A percentile compares a stretch with the other conserved stretches of the same genome.
Evolutionary conservation across 1,284 basidiomycete genomes (phyloP).

Genomic region (Ganoderma resinaceum): DNA sequence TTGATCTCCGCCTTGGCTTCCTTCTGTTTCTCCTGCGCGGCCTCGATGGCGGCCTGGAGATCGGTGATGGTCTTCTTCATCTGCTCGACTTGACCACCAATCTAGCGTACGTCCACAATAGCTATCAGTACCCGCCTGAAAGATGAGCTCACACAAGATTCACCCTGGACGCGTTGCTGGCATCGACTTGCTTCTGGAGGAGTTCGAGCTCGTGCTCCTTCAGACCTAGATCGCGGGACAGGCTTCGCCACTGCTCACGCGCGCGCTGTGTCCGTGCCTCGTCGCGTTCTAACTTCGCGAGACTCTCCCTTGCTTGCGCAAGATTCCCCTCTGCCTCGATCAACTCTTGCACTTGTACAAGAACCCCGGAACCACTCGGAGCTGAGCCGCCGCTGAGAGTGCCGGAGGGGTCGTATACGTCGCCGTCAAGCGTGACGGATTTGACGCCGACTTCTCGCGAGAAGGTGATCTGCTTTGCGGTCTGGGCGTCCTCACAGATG

Average conservation of each 20-base stretch:
- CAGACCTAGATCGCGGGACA: conserved; percentile 83
- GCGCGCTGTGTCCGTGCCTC: conserved; percentile 60
- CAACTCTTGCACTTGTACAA: conserved; percentile 89
- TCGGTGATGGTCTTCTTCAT: conserved; percentile 73
- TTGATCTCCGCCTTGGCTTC: conserved; percentile 81
- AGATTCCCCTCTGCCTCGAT: conserved; percentile 66
- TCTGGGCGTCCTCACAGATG: conserved; percentile 89
- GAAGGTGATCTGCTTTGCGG: conserved; percentile 93
- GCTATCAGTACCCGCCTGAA: conserved; percentile 2
- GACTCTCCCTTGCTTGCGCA: conserved; percentile 55
- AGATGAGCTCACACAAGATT: conserved; percentile 33
- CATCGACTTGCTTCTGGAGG: conserved; percentile 86
- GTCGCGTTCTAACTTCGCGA: conserved; percentile 66
- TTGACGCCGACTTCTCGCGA: conserved; percentile 71
- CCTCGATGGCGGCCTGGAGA: conserved; percentile 70
- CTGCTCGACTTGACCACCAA: conserved; percentile 82
- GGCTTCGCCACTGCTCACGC: conserved; percentile 75
- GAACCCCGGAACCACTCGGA: conserved; percentile 76
- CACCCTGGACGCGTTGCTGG: conserved; percentile 90
- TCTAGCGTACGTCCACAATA: conserved; percentile 50
- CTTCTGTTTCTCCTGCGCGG: conserved; percentile 80
- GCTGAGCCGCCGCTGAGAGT: conserved; percentile 93
- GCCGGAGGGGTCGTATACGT: conserved; percentile 96
- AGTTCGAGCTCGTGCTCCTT: conserved; percentile 89
- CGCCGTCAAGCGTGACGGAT: conserved; percentile 94